These are phyloP conservation scores for Cryoendolithus antarcticus DNA, from an alignment of 2,329 filamentous ascomycete genomes.

Conservation along the genomic window DNA sequence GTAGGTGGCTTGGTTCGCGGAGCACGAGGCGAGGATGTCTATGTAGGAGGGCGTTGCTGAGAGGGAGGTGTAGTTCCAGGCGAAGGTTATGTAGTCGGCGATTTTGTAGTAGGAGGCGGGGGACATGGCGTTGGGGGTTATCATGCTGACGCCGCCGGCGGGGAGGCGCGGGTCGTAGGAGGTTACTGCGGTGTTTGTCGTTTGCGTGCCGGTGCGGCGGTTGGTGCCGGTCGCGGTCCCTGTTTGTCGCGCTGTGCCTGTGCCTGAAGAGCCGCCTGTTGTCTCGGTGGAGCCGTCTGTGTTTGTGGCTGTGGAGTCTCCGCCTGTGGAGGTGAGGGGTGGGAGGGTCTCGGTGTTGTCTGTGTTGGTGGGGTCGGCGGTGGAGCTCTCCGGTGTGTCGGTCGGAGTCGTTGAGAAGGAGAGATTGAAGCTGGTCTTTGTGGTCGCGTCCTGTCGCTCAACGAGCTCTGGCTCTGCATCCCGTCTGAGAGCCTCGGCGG, in stretches of 20 bases:
- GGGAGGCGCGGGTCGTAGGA: conserved; percentile 36
- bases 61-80: conserved; percentile 58
- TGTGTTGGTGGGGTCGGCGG: not conserved
- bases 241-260: conserved; percentile 1
- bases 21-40: conserved; percentile 51
- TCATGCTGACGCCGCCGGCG: conserved; percentile 49
- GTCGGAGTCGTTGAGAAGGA: conserved; percentile 12
- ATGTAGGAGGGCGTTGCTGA: conserved; percentile 45
- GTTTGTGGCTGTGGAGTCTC: conserved; percentile 12
- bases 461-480: conserved; percentile 15
- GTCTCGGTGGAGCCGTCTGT: not conserved
- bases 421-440: conserved; percentile 4
- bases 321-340: conserved; percentile 9
- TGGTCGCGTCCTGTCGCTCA: conserved; percentile 12
- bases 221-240: conserved; percentile 6
- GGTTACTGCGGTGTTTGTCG: conserved; percentile 2
- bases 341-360: not conserved
- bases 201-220: not conserved
- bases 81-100: conserved; percentile 49
- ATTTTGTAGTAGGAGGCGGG: conserved; percentile 49
- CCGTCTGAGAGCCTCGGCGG: conserved; percentile 15
- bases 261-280: conserved; percentile 5
- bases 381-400: not conserved
- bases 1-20: conserved; percentile 45
- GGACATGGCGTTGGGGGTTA: conserved; percentile 41